phyloP scores from a whole-genome alignment of 495 filamentous ascomycete genomes.

The Hypoxylon fragiforme region DNA sequence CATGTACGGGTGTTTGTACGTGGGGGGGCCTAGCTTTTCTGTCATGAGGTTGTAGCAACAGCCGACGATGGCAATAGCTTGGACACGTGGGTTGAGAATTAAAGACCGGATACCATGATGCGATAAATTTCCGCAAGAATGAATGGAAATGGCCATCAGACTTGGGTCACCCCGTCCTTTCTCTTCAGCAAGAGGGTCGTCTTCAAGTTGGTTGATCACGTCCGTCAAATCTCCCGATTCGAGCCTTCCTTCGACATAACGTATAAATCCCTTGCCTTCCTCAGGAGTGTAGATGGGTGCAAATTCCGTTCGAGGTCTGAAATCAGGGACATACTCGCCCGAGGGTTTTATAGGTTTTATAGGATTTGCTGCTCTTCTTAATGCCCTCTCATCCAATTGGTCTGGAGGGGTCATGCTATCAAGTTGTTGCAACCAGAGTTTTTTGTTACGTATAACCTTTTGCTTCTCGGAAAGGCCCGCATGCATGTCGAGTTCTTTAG shows the following conservation, averaged over 20 bases:
- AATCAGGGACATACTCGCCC: constrained; percentile 44
- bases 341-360: constrained; percentile 37
- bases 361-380: constrained; percentile 43
- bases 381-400: constrained; percentile 44
- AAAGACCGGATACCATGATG: constrained; percentile 91
- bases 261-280: constrained; percentile 67
- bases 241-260: constrained; percentile 64
- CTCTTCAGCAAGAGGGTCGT: constrained; percentile 34
- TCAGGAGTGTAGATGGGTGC: constrained; percentile 50
- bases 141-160: constrained; percentile 89
- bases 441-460: constrained; percentile 74
- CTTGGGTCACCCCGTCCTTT: constrained; percentile 44
- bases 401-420: constrained; percentile 44
- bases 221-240: constrained; percentile 62
- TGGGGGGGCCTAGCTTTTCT: constrained; percentile 82
- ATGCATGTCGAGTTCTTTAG: constrained; percentile 76
- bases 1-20: constrained; percentile 72
- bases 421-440: constrained; percentile 59
- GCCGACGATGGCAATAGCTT: constrained; percentile 89
- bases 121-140: constrained; percentile 96
- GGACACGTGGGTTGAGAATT: constrained; percentile 76
- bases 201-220: constrained; percentile 51
- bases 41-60: constrained; percentile 98
- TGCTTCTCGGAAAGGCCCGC: constrained; percentile 71
- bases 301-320: constrained; percentile 51